These are phyloP conservation scores for Schwanniomyces polymorphus DNA, from an alignment of 805 yeast genomes.

Conservation along the genomic window DNA sequence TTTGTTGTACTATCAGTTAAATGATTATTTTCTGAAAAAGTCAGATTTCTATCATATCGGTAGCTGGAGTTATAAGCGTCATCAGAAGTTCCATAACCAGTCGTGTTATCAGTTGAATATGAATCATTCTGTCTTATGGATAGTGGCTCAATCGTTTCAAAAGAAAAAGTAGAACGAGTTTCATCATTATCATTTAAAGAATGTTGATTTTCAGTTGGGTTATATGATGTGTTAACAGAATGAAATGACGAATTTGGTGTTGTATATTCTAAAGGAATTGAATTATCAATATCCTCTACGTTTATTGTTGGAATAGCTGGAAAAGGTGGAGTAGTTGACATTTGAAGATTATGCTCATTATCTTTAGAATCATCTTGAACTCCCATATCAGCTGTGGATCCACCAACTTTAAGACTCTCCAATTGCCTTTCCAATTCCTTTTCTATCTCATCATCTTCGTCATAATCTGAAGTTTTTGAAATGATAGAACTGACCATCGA, in stretches of 20 bases:
- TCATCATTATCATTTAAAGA: not conserved
- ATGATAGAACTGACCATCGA: conserved; percentile 45
- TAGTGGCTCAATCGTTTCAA: not conserved
- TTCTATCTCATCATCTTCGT: conserved; percentile 29
- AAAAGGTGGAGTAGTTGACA: not conserved
- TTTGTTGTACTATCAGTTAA: not conserved
- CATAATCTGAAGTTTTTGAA: conserved; percentile 30
- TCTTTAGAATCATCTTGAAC: not conserved
- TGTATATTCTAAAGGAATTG: not conserved
- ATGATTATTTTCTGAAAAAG: not conserved
- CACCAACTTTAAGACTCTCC: conserved; percentile 28
- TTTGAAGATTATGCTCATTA: not conserved
- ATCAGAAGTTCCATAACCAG: not conserved
- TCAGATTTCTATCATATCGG: not conserved
- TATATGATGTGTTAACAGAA: not conserved
- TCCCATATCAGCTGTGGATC: not conserved
- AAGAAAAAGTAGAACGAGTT: not conserved
- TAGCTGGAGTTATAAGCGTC: not conserved
- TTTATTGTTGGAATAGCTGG: conserved; percentile 1
- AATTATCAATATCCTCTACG: conserved; percentile 1
- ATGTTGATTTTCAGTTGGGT: not conserved
- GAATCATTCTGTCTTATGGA: not conserved
- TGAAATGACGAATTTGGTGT: conserved; percentile 4
- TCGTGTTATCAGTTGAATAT: not conserved
- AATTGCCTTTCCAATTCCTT: conserved; percentile 40